These are phyloP conservation scores for Ceratobasidium sp. DNA, from an alignment of 1,284 basidiomycete species.

Conservation along the genomic window DNA sequence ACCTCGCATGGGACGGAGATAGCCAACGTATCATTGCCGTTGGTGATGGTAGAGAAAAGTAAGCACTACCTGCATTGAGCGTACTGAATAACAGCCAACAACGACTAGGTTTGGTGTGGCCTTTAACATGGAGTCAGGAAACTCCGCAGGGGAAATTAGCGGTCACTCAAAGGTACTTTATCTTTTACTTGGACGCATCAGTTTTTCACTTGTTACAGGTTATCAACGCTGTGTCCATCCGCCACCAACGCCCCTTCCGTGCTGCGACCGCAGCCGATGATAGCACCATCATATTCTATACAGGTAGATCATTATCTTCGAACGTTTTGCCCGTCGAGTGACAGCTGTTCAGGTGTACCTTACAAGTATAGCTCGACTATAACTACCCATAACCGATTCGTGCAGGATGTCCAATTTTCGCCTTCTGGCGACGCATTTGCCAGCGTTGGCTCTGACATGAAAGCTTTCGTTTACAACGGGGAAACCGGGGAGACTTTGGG, in stretches of 20 bases:
- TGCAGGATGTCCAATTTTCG: conserved; percentile 91
- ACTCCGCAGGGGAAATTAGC: conserved; percentile 92
- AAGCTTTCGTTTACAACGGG: conserved; percentile 92
- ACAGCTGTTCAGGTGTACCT: conserved; percentile 72
- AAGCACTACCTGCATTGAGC: conserved; percentile 52
- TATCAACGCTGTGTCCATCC: conserved; percentile 93
- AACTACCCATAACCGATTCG: conserved; percentile 92
- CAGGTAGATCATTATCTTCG: conserved; percentile 5
- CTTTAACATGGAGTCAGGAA: conserved; percentile 90
- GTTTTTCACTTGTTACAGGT: conserved; percentile 61
- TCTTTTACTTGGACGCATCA: conserved; percentile 3
- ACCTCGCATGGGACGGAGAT: conserved; percentile 97
- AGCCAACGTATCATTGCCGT: conserved; percentile 96
- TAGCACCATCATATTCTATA: conserved; percentile 78
- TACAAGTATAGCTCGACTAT: conserved; percentile 92
- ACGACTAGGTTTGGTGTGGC: conserved; percentile 82
- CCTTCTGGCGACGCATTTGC: conserved; percentile 87
- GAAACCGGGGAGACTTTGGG: conserved; percentile 85
- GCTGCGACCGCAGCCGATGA: conserved; percentile 79
- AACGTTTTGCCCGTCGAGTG: background rate
- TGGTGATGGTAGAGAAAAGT: conserved; percentile 95
- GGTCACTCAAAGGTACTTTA: conserved; percentile 88
- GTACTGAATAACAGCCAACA: background rate
- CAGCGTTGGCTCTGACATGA: conserved; percentile 92
- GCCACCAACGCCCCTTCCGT: conserved; percentile 90